These are phyloP conservation scores for Phoma sp. DNA, from an alignment of 2,329 filamentous ascomycete genomes.

Conservation along the genomic window DNA sequence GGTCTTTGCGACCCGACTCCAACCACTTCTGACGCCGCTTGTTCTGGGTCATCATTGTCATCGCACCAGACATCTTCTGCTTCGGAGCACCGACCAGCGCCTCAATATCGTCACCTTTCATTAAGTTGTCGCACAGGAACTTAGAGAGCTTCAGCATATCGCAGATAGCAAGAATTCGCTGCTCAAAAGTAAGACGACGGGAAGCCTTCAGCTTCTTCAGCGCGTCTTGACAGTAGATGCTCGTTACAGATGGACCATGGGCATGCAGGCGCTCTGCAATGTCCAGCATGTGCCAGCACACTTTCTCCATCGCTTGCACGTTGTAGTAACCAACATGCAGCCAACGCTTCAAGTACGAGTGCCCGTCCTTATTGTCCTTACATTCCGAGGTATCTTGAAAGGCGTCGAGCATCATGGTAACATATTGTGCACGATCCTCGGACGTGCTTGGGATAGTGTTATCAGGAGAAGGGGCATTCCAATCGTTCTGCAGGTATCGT, in stretches of 20 bases:
- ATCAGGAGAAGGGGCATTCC: conserved; percentile 10
- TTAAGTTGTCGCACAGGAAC: conserved; percentile 15
- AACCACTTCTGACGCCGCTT: conserved; percentile 11
- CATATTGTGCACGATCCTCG: conserved; percentile 4
- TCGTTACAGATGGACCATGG: conserved; percentile 5
- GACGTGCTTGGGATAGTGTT: conserved; percentile 6
- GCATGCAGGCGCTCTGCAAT: conserved; percentile 14
- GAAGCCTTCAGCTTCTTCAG: conserved; percentile 6
- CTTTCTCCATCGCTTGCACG: conserved; percentile 16
- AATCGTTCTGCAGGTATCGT: background rate
- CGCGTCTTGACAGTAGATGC: conserved; percentile 10
- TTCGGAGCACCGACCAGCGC: conserved; percentile 2
- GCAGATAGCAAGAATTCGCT: conserved; percentile 17
- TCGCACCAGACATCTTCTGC: conserved; percentile 9
- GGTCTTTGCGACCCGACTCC: background rate
- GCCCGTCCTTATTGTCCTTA: conserved; percentile 9
- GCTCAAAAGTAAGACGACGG: conserved; percentile 11
- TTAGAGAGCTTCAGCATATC: conserved; percentile 16
- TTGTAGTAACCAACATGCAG: conserved; percentile 1
- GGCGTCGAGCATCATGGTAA: conserved; percentile 9
- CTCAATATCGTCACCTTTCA: conserved; percentile 20
- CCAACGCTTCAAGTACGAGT: conserved; percentile 18
- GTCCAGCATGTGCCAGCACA: conserved; percentile 22
- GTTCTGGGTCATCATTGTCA: conserved; percentile 10
- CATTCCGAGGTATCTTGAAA: conserved; percentile 11